These are phyloP conservation scores for Aspergillus pseudotamarii DNA, from an alignment of 2,329 filamentous ascomycete species.

Conservation along the genomic window DNA sequence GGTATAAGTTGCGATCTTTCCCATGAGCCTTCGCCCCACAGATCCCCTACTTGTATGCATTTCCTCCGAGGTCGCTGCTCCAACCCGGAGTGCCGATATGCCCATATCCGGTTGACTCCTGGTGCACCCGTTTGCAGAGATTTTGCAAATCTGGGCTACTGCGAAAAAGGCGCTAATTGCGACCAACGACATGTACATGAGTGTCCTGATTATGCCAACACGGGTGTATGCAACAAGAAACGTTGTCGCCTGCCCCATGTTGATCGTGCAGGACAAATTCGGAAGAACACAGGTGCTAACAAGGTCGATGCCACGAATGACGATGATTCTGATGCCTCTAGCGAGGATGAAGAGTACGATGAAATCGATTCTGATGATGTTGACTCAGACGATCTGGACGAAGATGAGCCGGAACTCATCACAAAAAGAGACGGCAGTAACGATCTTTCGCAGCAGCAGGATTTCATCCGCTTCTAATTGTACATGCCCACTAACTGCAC, in stretches of 20 bases:
- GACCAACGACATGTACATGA: conserved; percentile 84
- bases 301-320: conserved; percentile 45
- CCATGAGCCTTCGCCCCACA: conserved; percentile 80
- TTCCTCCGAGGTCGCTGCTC: conserved; percentile 88
- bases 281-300: conserved; percentile 56
- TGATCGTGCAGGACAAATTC: conserved; percentile 80
- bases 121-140: conserved; percentile 77
- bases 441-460: conserved; percentile 56
- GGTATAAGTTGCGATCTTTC: conserved; percentile 87
- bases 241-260: conserved; percentile 86
- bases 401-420: conserved; percentile 46
- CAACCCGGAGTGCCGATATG: conserved; percentile 82
- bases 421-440: conserved; percentile 43
- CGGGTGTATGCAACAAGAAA: conserved; percentile 76
- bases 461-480: conserved; percentile 54
- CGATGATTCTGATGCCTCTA: conserved; percentile 71
- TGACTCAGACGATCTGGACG: conserved; percentile 65
- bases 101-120: conserved; percentile 77
- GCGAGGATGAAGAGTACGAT: conserved; percentile 70
- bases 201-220: conserved; percentile 94
- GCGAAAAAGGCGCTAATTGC: conserved; percentile 77
- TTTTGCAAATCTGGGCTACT: conserved; percentile 88
- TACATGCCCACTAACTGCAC: conserved; percentile 22
- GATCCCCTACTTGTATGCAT: conserved; percentile 85
- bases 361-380: conserved; percentile 70